A percentile compares a stretch with the other conserved stretches of the same genome.
Conservation (phyloP, 768 basidiomycete species). For the Amanita muscaria region DNA sequence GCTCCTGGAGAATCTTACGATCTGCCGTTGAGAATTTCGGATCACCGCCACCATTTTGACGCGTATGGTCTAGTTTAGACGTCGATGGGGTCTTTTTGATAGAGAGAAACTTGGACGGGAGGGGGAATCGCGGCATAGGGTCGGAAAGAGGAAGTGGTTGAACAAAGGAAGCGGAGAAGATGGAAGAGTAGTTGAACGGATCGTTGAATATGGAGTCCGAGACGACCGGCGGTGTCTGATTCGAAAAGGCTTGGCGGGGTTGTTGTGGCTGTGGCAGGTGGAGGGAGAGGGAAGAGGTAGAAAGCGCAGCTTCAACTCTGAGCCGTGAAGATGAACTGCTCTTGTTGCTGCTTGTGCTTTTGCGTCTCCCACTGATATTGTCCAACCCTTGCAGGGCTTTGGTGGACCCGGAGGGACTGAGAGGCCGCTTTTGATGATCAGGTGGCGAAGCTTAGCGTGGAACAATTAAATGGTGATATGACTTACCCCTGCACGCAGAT, state of each 20-base stretch:
- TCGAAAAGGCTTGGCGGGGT: no score
- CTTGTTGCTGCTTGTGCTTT: conserved; percentile 23
- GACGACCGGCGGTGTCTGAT: neutral
- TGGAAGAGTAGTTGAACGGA: neutral
- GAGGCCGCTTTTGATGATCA: conserved; percentile 16
- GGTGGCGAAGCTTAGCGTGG: conserved; percentile 4
- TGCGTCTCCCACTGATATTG: conserved; percentile 24
- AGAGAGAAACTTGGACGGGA: neutral
- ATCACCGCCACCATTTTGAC: conserved; percentile 8
- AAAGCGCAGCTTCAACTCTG: neutral
- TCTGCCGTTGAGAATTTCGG: conserved; percentile 52
- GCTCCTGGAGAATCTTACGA: conserved; percentile 49
- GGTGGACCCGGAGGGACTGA: conserved; percentile 19
- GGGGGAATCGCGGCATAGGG: conserved; percentile 6
- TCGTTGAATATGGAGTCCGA: conserved; percentile 5
- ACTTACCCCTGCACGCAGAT: conserved; percentile 1
- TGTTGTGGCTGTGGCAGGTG: neutral
- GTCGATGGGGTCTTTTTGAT: conserved; percentile 10
- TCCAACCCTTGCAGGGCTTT: conserved; percentile 17
- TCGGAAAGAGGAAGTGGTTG: conserved; percentile 4
- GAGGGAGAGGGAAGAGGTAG: conserved; percentile 5
- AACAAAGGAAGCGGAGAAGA: conserved; percentile 3
- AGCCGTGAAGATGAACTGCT: conserved; percentile 9
- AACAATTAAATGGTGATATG: neutral
- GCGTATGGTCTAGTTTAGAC: conserved; percentile 6